These are phyloP conservation scores for Cystobasidium slooffiae DNA, from an alignment of 1,284 basidiomycete genomes.

Conservation along the genomic window DNA sequence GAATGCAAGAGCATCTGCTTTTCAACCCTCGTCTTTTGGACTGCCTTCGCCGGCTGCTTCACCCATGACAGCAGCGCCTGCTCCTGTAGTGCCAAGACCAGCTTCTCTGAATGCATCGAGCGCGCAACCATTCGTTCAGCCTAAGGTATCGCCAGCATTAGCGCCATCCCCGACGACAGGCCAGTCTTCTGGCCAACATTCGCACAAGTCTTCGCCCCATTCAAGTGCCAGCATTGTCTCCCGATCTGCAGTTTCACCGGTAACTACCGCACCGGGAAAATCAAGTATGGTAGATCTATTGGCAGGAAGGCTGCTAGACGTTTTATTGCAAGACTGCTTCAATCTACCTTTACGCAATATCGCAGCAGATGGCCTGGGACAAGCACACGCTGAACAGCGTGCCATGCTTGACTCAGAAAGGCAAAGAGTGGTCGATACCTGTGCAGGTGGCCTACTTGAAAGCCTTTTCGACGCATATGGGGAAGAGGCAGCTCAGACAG, in stretches of 20 bases:
- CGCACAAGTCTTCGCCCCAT: too few relatives aligned
- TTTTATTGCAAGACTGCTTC: background rate
- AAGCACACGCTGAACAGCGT: constrained; percentile 14
- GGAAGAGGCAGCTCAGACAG: background rate
- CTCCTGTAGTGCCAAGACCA: background rate
- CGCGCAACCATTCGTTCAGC: too few relatives aligned
- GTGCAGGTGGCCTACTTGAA: constrained; percentile 18
- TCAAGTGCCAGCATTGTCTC: too few relatives aligned
- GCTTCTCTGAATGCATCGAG: too few relatives aligned
- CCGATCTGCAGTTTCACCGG: too few relatives aligned
- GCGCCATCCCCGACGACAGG: too few relatives aligned
- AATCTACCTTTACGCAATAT: constrained; percentile 13
- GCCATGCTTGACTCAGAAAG: constrained; percentile 23
- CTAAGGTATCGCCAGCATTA: too few relatives aligned
- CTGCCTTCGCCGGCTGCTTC: constrained; percentile 1
- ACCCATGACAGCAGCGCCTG: background rate
- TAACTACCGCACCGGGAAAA: background rate
- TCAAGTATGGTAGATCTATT: background rate
- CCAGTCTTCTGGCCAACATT: too few relatives aligned
- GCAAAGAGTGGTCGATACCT: constrained; percentile 23
- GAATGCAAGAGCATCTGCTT: constrained; percentile 26
- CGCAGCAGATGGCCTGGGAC: constrained; percentile 19
- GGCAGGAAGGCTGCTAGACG: background rate
- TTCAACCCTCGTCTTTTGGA: constrained; percentile 12
- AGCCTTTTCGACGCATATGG: background rate